These are phyloP conservation scores for Apiotrichum mycotoxinovorans DNA, from an alignment of 1,284 basidiomycete species.

Conservation along the genomic window DNA sequence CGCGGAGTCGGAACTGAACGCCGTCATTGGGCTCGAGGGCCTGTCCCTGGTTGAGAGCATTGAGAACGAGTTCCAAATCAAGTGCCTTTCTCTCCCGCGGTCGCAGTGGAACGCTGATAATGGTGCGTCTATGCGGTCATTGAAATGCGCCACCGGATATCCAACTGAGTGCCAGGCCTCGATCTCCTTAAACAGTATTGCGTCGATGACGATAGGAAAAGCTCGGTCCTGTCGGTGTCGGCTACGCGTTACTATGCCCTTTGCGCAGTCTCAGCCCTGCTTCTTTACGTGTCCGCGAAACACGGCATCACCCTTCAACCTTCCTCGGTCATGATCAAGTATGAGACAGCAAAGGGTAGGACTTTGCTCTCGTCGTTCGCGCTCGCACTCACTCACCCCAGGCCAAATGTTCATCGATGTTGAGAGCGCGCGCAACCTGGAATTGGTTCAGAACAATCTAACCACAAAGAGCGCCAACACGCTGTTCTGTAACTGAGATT, in stretches of 20 bases:
- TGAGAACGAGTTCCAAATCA: slow-evolving; percentile 67
- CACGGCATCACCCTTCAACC: slow-evolving; percentile 67
- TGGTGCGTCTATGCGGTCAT: slow-evolving; percentile 38
- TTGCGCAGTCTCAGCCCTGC: slow-evolving; percentile 75
- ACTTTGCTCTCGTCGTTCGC: slow-evolving; percentile 1
- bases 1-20: slow-evolving; percentile 55
- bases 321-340: slow-evolving; percentile 72
- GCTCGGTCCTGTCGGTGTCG: slow-evolving; percentile 67
- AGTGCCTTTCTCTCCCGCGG: slow-evolving; percentile 65
- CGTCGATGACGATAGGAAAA: slow-evolving; percentile 69
- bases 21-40: neutral
- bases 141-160: neutral
- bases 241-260: slow-evolving; percentile 85
- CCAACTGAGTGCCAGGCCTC: slow-evolving; percentile 56
- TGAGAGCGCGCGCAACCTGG: slow-evolving; percentile 79
- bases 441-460: slow-evolving; percentile 72
- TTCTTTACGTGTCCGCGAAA: slow-evolving; percentile 69
- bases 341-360: slow-evolving; percentile 64
- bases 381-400: slow-evolving; percentile 27
- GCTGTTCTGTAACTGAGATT: slow-evolving; percentile 62
- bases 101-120: slow-evolving; percentile 75
- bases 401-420: slow-evolving; percentile 91
- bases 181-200: slow-evolving; percentile 71
- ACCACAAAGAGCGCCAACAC: slow-evolving; percentile 63
- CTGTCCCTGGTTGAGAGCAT: slow-evolving; percentile 65